Evolutionary conservation across 495 filamentous ascomycete species (phyloP), one percentile per base, ranked within the genome.

Genomic region (Delitschia confertaspora): DNA sequence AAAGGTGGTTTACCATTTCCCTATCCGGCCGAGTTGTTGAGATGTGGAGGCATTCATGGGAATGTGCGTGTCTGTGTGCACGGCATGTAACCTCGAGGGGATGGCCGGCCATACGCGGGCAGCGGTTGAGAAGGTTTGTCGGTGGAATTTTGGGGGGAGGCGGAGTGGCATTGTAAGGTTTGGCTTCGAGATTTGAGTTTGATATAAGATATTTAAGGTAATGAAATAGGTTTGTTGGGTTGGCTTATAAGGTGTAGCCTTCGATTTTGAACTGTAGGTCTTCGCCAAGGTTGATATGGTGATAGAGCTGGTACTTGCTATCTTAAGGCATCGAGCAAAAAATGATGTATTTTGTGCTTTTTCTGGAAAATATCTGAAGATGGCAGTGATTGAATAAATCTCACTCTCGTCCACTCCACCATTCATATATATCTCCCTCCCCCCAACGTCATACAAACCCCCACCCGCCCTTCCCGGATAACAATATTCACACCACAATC

Each of bases 1-100:
- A n/a, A n/a, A n/a, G n/a, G n/a, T n/a, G n/a, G 17, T n/a, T 6
- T 46, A 46, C 42, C 42, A 46, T 30, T 34, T 33, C 14, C 32
- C 32, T 46, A 46, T 30, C 16, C 33, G 14, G 13, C 42, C 42
- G 9, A 46, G 33, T 21, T 46, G 29, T 6, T 33, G 9, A 11
- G 42, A 6, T 14, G 24, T 14, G 3, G 34, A 3, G 16, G 8
- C 26, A 32, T 30, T 16, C 14, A 24, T n/a, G 8, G 17, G 6
- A 1, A 7, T 17, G 30, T 24, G 22, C 1, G 34, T 23, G 4
- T 33, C 6, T n/a, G 42, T n/a, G 20, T 31, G 3, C 17, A 35
- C 34, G 18, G 41, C 25, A 33, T 46, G 24, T 33, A 30, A 38
- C 8, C 23, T 14, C 22, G 42, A 22, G 5, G 42, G 33, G 10